Conservation (phyloP, 306 rosid genomes). For the Purshia tridentata region DNA sequence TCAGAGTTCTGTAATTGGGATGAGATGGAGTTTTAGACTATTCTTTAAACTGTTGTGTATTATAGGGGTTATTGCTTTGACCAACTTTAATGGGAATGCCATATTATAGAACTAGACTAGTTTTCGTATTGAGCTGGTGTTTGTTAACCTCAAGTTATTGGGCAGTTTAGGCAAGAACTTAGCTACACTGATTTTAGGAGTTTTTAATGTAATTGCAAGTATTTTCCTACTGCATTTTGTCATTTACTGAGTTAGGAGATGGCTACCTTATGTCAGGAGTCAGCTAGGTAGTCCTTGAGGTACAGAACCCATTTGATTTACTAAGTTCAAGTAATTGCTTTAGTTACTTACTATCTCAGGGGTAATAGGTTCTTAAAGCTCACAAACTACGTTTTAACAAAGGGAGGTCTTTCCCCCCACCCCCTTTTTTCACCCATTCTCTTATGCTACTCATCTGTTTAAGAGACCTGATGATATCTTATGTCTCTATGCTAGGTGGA, state of each 20-base stretch:
- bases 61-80: neutral
- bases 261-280: neutral
- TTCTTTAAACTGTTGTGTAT: neutral
- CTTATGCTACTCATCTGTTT: neutral
- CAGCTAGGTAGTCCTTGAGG: neutral
- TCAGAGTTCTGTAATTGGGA: neutral
- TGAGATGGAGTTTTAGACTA: neutral
- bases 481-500: slow-evolving; percentile 63
- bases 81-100: slow-evolving; percentile 2
- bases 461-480: slow-evolving; percentile 19
- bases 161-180: slow-evolving; percentile 8
- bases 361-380: neutral
- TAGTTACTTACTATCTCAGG: neutral
- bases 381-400: neutral
- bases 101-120: neutral
- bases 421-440: neutral
- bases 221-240: neutral
- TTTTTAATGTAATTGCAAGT: neutral
- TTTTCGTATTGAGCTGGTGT: slow-evolving; percentile 1
- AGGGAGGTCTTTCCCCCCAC: neutral
- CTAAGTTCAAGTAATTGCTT: neutral
- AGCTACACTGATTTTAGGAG: neutral
- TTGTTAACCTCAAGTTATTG: slow-evolving; percentile 16
- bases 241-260: no score
- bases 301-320: neutral